Evolutionary conservation across 768 basidiomycete genomes (phyloP).

Genomic region (Mycena sanguinolenta): DNA sequence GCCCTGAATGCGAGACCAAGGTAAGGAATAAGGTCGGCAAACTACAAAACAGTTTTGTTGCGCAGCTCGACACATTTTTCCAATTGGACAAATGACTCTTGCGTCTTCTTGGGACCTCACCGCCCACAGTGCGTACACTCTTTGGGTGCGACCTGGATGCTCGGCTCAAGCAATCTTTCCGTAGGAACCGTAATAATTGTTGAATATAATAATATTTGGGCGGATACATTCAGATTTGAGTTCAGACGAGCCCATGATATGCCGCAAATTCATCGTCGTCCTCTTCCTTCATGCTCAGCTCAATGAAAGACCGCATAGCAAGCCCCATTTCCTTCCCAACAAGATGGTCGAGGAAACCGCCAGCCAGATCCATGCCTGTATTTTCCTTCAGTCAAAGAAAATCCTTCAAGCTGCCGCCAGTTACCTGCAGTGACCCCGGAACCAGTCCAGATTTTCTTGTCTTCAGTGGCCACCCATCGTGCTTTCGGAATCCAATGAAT

Average conservation of each 20-base stretch:
- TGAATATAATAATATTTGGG: too few species aligned
- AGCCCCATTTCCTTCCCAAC: conserved; percentile 39
- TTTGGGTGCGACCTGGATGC: too few species aligned
- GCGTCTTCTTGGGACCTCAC: too few species aligned
- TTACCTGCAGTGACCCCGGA: conserved; percentile 54
- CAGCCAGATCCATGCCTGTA: conserved; percentile 49
- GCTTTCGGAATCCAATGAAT: conserved; percentile 54
- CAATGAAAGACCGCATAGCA: conserved; percentile 37
- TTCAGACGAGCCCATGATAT: neutral
- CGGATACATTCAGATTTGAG: neutral
- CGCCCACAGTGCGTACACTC: too few species aligned
- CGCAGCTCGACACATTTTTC: neutral
- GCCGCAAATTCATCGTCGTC: conserved; percentile 46
- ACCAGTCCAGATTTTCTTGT: conserved; percentile 55
- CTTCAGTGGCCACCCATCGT: conserved; percentile 51
- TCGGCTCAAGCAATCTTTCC: too few species aligned
- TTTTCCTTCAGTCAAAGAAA: conserved; percentile 37
- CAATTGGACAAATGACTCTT: neutral
- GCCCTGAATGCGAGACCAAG: neutral
- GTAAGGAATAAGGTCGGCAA: neutral
- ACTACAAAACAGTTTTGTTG: neutral
- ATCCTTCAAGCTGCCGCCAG: neutral
- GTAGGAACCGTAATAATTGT: too few species aligned
- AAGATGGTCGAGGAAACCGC: conserved; percentile 50
- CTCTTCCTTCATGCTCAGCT: conserved; percentile 37